Conservation (phyloP, 306 rosid genomes). For the Datisca glomerata region DNA sequence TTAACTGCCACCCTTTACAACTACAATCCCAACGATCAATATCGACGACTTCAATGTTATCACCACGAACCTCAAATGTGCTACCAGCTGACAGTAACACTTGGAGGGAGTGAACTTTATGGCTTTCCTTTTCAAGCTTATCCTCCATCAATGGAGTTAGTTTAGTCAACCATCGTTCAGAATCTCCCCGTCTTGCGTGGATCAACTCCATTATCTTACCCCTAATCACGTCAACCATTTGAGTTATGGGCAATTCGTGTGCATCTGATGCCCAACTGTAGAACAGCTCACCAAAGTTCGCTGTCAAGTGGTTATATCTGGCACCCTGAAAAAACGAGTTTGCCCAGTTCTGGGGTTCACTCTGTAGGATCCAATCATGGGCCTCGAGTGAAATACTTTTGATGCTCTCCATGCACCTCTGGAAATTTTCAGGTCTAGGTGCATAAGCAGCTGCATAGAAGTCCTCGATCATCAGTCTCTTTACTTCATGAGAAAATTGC, state of each 20-base stretch:
- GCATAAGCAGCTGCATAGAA: slow-evolving; percentile 79
- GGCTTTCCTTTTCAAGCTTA: slow-evolving; percentile 61
- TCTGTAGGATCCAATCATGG: slow-evolving; percentile 68
- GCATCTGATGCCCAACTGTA: slow-evolving; percentile 88
- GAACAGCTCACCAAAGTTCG: slow-evolving; percentile 89
- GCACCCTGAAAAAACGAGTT: slow-evolving; percentile 82
- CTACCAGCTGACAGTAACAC: slow-evolving; percentile 42
- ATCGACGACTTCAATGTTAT: slow-evolving; percentile 59
- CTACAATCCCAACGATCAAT: slow-evolving; percentile 79
- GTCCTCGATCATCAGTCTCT: slow-evolving; percentile 82
- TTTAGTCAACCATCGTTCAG: slow-evolving; percentile 65
- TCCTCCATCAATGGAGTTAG: slow-evolving; percentile 89
- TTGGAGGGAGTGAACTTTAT: slow-evolving; percentile 38
- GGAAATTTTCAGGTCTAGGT: slow-evolving; percentile 52
- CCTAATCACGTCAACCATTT: slow-evolving; percentile 84
- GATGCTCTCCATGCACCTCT: slow-evolving; percentile 57
- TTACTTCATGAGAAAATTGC: slow-evolving; percentile 92
- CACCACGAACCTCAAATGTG: slow-evolving; percentile 83
- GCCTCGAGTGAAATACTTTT: slow-evolving; percentile 73
- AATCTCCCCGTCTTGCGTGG: slow-evolving; percentile 39
- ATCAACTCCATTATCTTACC: slow-evolving; percentile 76
- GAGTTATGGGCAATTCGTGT: slow-evolving; percentile 85
- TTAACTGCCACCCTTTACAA: slow-evolving; percentile 80
- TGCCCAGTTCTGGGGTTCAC: slow-evolving; percentile 83
- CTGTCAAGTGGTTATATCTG: slow-evolving; percentile 77